A percentile compares a stretch with the other conserved stretches of the same genome.
phyloP scores from a whole-genome alignment of 2,329 filamentous ascomycete species.

The Neofusicoccum laricinum region DNA sequence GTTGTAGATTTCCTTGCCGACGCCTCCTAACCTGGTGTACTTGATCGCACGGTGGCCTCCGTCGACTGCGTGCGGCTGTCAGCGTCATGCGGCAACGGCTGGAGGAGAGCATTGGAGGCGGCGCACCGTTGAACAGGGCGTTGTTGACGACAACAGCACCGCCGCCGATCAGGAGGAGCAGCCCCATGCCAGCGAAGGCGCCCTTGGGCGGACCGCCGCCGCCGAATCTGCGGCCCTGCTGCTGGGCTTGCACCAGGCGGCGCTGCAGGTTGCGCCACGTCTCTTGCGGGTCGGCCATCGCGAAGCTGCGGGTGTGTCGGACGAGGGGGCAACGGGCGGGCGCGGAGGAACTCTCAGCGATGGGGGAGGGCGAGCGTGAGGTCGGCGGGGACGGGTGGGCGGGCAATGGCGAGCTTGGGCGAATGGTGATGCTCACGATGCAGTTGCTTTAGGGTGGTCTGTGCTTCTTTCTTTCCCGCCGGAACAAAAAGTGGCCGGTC shows the following conservation, averaged over 20 bases:
- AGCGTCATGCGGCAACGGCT: constrained; percentile 20
- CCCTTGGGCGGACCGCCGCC: constrained; percentile 49
- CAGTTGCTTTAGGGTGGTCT: neutral
- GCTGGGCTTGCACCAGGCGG: constrained; percentile 49
- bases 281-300: constrained; percentile 56
- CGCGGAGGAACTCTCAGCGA: neutral
- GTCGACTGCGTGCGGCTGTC: constrained; percentile 60
- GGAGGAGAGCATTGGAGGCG: neutral
- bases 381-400: neutral
- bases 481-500: constrained; percentile 11
- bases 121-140: constrained; percentile 65
- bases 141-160: constrained; percentile 58
- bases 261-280: constrained; percentile 64
- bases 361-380: neutral
- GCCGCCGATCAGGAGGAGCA: constrained; percentile 54
- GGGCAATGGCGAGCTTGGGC: neutral
- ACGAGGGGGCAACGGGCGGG: neutral
- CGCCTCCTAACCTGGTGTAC: constrained; percentile 87
- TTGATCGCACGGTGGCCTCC: constrained; percentile 99
- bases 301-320: neutral
- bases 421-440: constrained; percentile 9
- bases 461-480: neutral
- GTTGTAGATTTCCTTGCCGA: constrained; percentile 91
- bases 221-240: constrained; percentile 39
- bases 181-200: constrained; percentile 53